Percentiles rank a stretch among this genome's conserved stretches.
Evolutionary conservation across 139 green algal genomes (phyloP).

Genomic region (Ulvella scutata): DNA sequence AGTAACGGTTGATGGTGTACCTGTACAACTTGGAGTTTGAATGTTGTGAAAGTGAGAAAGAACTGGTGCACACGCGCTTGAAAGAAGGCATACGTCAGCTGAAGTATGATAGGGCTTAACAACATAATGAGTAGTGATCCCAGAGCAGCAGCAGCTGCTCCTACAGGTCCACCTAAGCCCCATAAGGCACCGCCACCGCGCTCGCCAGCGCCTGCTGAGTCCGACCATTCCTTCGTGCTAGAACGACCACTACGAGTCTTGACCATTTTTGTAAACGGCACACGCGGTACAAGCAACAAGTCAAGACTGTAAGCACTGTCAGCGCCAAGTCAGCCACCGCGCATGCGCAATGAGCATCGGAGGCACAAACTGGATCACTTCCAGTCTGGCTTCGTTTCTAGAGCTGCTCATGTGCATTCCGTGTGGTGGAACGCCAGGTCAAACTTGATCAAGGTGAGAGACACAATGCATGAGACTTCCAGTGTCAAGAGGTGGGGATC

Average conservation of each 20-base stretch:
- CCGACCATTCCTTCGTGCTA: neutral
- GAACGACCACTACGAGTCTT: neutral
- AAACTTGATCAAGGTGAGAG: no score
- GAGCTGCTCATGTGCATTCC: no score
- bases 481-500: no score
- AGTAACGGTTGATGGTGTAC: slow-evolving; percentile 18
- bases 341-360: no score
- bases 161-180: slow-evolving; percentile 17
- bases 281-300: no score
- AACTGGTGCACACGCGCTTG: neutral
- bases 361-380: no score
- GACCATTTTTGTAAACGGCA: no score
- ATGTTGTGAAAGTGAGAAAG: neutral
- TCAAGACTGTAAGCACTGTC: no score
- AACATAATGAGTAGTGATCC: slow-evolving; percentile 22
- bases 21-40: slow-evolving; percentile 2
- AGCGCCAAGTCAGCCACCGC: no score
- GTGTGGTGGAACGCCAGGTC: no score
- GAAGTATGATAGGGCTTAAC: slow-evolving; percentile 16
- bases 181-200: slow-evolving; percentile 5
- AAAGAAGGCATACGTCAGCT: slow-evolving; percentile 12
- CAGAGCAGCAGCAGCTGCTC: slow-evolving; percentile 3
- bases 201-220: neutral
- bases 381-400: no score
- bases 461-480: no score